A percentile compares a stretch with the other conserved stretches of the same genome.
Evolutionary conservation across 2,329 filamentous ascomycete species (phyloP).

Genomic region (Ustulina deusta): DNA sequence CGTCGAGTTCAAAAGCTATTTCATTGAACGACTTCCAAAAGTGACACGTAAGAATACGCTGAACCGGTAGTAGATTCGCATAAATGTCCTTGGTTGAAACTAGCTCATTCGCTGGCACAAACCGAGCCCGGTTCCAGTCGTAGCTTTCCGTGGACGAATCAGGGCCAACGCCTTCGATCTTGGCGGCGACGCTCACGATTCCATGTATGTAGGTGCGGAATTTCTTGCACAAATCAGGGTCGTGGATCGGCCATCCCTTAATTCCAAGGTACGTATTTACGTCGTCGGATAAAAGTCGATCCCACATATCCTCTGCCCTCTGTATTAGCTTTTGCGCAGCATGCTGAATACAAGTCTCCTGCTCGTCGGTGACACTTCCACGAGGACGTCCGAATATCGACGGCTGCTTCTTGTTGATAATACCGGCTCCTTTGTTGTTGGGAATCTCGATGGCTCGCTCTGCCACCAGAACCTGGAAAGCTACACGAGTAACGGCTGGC

Average conservation of each 20-base stretch:
- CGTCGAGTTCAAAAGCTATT: neutral
- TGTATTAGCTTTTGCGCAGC: conserved; percentile 43
- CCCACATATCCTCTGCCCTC: conserved; percentile 37
- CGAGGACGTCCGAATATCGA: conserved; percentile 56
- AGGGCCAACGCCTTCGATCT: neutral
- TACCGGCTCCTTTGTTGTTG: neutral
- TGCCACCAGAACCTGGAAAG: conserved; percentile 72
- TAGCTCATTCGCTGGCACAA: conserved; percentile 26
- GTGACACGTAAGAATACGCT: conserved; percentile 29
- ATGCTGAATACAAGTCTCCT: conserved; percentile 51
- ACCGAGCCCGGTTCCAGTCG: conserved; percentile 42
- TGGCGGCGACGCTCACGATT: neutral
- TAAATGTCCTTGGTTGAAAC: conserved; percentile 28
- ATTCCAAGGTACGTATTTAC: conserved; percentile 47
- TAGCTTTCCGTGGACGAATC: neutral
- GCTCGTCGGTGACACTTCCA: conserved; percentile 48
- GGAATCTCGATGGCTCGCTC: conserved; percentile 59
- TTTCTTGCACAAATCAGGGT: neutral
- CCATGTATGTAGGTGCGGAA: conserved; percentile 4
- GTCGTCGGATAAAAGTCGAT: conserved; percentile 39
- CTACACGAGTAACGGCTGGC: conserved; percentile 56
- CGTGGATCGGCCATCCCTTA: conserved; percentile 29
- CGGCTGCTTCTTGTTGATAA: neutral
- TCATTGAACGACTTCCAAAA: conserved; percentile 27
- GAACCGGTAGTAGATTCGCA: conserved; percentile 42